Percentiles rank a stretch among this genome's conserved stretches.
Evolutionary conservation across 345 rosid species (phyloP).

Genomic region (Lumnitzera littorea): DNA sequence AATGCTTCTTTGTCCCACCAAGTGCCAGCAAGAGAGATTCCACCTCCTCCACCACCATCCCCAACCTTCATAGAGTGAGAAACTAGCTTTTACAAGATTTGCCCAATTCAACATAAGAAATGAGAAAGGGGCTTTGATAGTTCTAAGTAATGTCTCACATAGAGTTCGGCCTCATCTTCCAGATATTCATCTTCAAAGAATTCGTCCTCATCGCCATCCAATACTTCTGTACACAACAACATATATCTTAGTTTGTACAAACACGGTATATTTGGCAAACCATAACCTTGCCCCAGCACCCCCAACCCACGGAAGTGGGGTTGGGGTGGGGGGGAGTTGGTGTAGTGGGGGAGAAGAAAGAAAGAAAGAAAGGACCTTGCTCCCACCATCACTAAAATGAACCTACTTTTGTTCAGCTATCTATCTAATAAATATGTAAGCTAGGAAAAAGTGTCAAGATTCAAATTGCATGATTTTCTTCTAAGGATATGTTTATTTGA

Average conservation of each 20-base stretch:
- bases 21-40: slow-evolving; percentile 72
- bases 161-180: slow-evolving; percentile 47
- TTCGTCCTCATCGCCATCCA: slow-evolving; percentile 22
- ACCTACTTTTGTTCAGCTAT: no score
- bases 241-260: not conserved
- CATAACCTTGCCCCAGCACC: no score
- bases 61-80: slow-evolving; percentile 41
- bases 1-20: slow-evolving; percentile 87
- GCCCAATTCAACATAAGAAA: slow-evolving; percentile 6
- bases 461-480: no score
- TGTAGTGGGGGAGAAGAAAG: no score
- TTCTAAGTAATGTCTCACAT: slow-evolving; percentile 34
- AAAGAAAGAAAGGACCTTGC: not conserved
- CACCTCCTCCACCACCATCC: slow-evolving; percentile 88
- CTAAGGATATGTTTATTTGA: no score
- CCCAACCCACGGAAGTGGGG: no score
- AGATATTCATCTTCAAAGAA: slow-evolving; percentile 35
- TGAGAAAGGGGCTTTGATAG: not conserved
- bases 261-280: no score
- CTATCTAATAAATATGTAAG: no score
- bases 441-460: no score
- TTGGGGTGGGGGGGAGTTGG: no score
- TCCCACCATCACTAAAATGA: no score
- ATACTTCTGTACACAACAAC: slow-evolving; percentile 28
- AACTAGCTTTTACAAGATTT: not conserved